A percentile compares a stretch with the other conserved stretches of the same genome.
These are phyloP conservation scores for Metschnikowia cubensis DNA, from an alignment of 805 yeast genomes.

Conservation along the genomic window DNA sequence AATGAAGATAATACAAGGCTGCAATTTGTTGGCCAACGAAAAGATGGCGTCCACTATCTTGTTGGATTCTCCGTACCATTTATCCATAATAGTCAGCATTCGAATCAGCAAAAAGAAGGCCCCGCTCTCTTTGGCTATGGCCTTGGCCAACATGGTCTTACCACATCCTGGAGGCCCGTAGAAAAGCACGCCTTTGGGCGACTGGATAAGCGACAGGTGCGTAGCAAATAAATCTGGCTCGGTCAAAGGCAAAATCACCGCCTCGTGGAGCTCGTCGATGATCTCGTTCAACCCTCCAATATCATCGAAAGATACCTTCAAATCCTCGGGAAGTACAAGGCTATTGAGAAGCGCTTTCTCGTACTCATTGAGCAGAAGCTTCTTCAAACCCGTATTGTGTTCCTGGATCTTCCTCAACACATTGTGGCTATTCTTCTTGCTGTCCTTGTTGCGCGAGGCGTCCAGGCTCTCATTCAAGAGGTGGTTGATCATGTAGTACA, in stretches of 20 bases:
- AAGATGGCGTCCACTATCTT: slow-evolving; percentile 91
- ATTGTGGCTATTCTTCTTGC: slow-evolving; percentile 53
- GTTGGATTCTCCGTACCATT: slow-evolving; percentile 96
- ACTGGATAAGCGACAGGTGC: slow-evolving; percentile 67
- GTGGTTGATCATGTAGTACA: slow-evolving; percentile 56
- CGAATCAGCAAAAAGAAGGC: slow-evolving; percentile 88
- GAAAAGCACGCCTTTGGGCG: slow-evolving; percentile 90
- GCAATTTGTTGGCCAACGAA: slow-evolving; percentile 80
- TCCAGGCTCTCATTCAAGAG: slow-evolving; percentile 35
- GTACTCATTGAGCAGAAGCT: slow-evolving; percentile 59
- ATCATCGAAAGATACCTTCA: slow-evolving; percentile 69
- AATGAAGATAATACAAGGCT: slow-evolving; percentile 92
- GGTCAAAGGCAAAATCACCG: slow-evolving; percentile 78
- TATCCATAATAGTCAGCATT: slow-evolving; percentile 93
- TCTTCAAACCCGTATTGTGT: slow-evolving; percentile 54
- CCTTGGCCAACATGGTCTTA: slow-evolving; percentile 95
- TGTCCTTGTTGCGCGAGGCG: slow-evolving; percentile 46
- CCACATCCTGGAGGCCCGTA: slow-evolving; percentile 99
- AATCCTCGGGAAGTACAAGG: slow-evolving; percentile 81
- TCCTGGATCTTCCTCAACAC: slow-evolving; percentile 33
- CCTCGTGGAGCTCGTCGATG: slow-evolving; percentile 80
- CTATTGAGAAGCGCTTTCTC: slow-evolving; percentile 75
- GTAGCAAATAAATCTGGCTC: slow-evolving; percentile 70
- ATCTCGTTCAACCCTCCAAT: slow-evolving; percentile 86
- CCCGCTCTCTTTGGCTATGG: slow-evolving; percentile 85